Base-by-base conservation (phyloP, 78 protist genomes). In the Parvularia atlantis region DNA sequence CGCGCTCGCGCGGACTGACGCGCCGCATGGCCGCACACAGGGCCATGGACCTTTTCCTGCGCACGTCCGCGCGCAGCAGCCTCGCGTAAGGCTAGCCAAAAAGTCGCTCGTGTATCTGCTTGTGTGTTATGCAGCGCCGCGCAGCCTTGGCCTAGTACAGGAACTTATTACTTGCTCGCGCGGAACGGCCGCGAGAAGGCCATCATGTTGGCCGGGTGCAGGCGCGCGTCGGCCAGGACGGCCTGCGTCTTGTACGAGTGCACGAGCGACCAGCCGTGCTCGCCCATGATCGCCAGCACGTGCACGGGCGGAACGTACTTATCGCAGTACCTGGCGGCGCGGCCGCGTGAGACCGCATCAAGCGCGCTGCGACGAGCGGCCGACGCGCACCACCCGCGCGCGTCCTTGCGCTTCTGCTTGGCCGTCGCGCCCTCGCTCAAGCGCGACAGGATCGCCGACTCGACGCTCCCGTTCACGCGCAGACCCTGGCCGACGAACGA, bases 341-440 rank as follows among this genome's bases (percentile, higher is more conserved):
- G 28, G 4, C 22, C 5, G 54, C 54, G 20, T 16, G 54, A 48
- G 54, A 6, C 13, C 54, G 54, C 20, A 16, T 16, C 9, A 4
- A 19, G 13, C n/a, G 13, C 14, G 20, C 9, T 2, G 5, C 4
- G 1, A 19, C 28, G 54, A 6, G 4, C 28, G 54, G 13, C n/a
- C 4, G 28, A 19, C 20, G 4, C 60, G 13, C 35, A 54, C 60
- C 60, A 54, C n/a, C 60, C 60, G 35, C 60, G 60, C 60, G 13
- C 60, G 60, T 54, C 60, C 9, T 54, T 54, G 33, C 60, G 20
- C 60, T 54, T 54, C 35, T 54, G 60, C 60, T 54, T 54, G 13
- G 60, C 35, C 13, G 6, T 54, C 30, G 35, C 35, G 60, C 60
- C 60, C 60, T 54, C 60, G 60, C 60, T 54, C 35, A 54, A 54